phyloP scores from a whole-genome alignment of 2,329 filamentous ascomycete genomes.

The Botrytis hyacinthi region DNA sequence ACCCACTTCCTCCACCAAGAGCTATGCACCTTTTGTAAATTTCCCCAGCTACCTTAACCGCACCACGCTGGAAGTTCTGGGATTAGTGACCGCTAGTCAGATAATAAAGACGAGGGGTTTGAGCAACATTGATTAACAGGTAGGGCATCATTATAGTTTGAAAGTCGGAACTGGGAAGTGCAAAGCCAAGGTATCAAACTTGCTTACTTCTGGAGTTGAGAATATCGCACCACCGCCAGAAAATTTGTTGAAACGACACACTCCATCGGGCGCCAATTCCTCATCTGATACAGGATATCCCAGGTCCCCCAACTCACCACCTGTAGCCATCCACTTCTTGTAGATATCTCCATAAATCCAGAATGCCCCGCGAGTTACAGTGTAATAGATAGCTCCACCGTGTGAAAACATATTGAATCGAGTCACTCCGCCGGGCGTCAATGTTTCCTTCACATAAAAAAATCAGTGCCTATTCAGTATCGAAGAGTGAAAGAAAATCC shows the following conservation, averaged over 20 bases:
- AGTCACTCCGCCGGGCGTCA: conserved; percentile 7
- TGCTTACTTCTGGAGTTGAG: conserved; percentile 8
- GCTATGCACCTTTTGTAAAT: conserved; percentile 11
- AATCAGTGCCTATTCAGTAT: not conserved
- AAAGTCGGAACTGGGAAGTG: not conserved
- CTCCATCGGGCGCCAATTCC: not conserved
- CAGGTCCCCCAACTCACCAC: not conserved
- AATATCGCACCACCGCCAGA: conserved; percentile 2
- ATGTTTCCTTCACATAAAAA: not conserved
- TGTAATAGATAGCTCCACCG: conserved; percentile 13
- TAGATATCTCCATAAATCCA: conserved; percentile 16
- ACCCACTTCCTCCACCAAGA: conserved; percentile 2
- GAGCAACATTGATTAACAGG: not conserved
- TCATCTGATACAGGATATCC: conserved; percentile 17
- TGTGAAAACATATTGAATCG: conserved; percentile 14
- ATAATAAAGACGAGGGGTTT: not conserved
- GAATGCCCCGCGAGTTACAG: conserved; percentile 14
- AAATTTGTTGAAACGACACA: conserved; percentile 9
- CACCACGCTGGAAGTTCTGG: not conserved
- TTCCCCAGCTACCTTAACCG: not conserved
- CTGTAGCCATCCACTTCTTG: conserved; percentile 13
- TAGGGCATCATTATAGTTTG: not conserved
- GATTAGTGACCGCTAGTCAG: not conserved
- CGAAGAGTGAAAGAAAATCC: not conserved
- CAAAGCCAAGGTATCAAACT: not conserved